Evolutionary conservation across 106 monocot species (phyloP).

Genomic region (Hemerocallis citrina): DNA sequence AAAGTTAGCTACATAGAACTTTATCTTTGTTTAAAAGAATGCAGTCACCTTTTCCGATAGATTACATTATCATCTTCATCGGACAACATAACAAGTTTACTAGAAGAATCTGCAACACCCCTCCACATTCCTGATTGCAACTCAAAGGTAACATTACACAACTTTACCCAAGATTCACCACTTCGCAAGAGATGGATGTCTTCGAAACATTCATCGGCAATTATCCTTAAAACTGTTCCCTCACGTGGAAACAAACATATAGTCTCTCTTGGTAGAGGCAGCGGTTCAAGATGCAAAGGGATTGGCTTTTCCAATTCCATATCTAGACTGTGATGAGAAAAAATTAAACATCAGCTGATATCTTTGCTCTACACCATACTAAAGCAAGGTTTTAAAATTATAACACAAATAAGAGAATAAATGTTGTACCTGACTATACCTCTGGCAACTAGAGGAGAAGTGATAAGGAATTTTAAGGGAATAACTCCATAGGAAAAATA

Average conservation of each 20-base stretch:
- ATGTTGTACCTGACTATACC: background rate
- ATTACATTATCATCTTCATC: conserved; percentile 40
- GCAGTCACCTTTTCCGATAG: conserved; percentile 39
- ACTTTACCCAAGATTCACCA: conserved; percentile 42
- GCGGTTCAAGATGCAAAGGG: conserved; percentile 36
- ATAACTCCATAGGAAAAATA: background rate
- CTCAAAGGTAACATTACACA: conserved; percentile 49
- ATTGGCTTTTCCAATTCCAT: conserved; percentile 18
- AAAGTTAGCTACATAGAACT: background rate
- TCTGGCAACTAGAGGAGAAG: background rate
- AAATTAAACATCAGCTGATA: background rate
- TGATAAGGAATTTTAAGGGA: background rate
- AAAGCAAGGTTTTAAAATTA: too few relatives aligned
- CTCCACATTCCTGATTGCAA: conserved; percentile 64
- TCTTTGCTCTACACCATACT: background rate
- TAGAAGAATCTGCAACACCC: conserved; percentile 29
- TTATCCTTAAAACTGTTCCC: conserved; percentile 51
- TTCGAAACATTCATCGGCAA: conserved; percentile 17
- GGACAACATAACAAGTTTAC: conserved; percentile 46
- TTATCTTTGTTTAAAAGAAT: background rate
- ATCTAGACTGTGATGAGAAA: conserved; percentile 31
- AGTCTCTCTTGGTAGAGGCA: conserved; percentile 32
- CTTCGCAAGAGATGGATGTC: conserved; percentile 21
- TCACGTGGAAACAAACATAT: conserved; percentile 41
- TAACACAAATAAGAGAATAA: background rate